Evolutionary conservation across 257 asterid genomes (phyloP).

Genomic region (Scutellaria galericulata): DNA sequence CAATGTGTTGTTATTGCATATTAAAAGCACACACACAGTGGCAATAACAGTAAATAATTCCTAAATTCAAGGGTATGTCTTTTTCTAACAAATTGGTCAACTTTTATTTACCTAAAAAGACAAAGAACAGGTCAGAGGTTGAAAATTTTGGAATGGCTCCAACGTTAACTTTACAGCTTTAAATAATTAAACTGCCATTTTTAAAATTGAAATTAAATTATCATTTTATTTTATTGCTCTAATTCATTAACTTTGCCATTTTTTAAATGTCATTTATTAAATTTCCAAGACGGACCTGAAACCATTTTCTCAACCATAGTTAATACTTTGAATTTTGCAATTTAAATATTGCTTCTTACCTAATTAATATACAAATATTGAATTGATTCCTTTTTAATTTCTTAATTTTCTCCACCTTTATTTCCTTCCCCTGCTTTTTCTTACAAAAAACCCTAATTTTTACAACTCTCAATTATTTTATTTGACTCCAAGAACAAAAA

Average conservation of each 20-base stretch:
- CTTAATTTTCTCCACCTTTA: slow-evolving; percentile 44
- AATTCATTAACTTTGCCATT: slow-evolving; percentile 52
- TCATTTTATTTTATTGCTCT: slow-evolving; percentile 39
- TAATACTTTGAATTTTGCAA: slow-evolving; percentile 70
- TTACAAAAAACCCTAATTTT: slow-evolving; percentile 66
- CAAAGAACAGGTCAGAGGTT: slow-evolving; percentile 73
- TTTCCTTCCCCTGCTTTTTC: slow-evolving; percentile 44
- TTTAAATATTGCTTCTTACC: slow-evolving; percentile 65
- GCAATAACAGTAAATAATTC: slow-evolving; percentile 49
- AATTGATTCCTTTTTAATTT: slow-evolving; percentile 43
- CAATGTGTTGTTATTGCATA: too few relatives aligned
- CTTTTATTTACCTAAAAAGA: slow-evolving; percentile 69
- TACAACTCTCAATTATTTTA: not conserved
- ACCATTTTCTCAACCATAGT: slow-evolving; percentile 83
- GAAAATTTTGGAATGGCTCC: slow-evolving; percentile 61
- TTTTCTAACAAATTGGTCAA: slow-evolving; percentile 44
- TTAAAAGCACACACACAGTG: slow-evolving; percentile 30
- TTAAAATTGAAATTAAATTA: slow-evolving; percentile 27
- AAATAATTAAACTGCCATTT: slow-evolving; percentile 51
- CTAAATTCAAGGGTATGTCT: slow-evolving; percentile 40
- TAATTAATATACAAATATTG: slow-evolving; percentile 41
- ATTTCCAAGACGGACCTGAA: slow-evolving; percentile 88
- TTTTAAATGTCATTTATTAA: slow-evolving; percentile 56
- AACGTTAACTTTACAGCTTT: slow-evolving; percentile 81
- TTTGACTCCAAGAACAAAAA: too few relatives aligned